Evolutionary conservation across 306 rosid genomes (phyloP).

Genomic region (apple (Malus domestica)): DNA sequence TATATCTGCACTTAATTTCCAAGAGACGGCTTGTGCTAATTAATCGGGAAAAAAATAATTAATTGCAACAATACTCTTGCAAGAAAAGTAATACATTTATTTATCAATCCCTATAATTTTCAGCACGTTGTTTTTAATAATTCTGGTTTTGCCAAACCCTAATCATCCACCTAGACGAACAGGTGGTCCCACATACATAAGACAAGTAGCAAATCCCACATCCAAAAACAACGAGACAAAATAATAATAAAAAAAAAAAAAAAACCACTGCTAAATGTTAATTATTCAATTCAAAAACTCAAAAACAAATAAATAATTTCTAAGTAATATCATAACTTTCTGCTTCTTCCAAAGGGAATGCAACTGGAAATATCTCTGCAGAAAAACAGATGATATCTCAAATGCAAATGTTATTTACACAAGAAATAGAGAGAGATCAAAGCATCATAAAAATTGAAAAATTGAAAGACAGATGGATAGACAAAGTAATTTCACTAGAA

Average conservation of each 20-base stretch:
- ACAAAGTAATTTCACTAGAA: neutral
- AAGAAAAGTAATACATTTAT: slow-evolving; percentile 29
- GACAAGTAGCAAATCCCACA: slow-evolving; percentile 3
- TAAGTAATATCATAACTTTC: neutral
- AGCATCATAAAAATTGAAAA: neutral
- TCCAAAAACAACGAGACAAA: slow-evolving; percentile 12
- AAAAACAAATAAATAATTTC: slow-evolving; percentile 1
- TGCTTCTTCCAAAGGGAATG: slow-evolving; percentile 2
- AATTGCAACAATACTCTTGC: slow-evolving; percentile 20
- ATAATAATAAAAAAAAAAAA: neutral
- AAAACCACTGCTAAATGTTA: neutral
- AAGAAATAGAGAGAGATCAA: neutral
- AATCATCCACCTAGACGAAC: neutral
- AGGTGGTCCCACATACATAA: neutral
- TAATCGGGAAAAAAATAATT: neutral
- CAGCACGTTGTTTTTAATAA: slow-evolving; percentile 18
- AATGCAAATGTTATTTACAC: neutral
- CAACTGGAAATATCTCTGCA: neutral
- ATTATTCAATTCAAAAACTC: neutral
- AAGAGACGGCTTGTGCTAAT: slow-evolving; percentile 21
- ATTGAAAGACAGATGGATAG: neutral
- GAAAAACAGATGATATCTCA: neutral
- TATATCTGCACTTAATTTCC: slow-evolving; percentile 14
- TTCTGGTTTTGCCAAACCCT: slow-evolving; percentile 12
- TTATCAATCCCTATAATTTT: neutral